phyloP scores from a whole-genome alignment of 805 yeast genomes.

The Teunomyces cretensis region DNA sequence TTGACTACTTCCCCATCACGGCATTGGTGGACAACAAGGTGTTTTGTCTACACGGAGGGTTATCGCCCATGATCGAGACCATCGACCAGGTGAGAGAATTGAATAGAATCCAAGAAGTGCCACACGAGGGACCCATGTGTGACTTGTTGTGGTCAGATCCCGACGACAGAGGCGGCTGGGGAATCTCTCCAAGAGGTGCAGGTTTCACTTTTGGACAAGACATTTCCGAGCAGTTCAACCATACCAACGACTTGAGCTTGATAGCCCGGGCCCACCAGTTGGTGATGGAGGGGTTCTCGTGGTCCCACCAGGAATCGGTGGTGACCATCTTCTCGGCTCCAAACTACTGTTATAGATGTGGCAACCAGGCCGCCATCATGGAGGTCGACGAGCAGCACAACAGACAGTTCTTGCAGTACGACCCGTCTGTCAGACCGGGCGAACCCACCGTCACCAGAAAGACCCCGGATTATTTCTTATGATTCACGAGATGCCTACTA shows the following conservation, averaged over 20 bases:
- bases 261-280: slow-evolving; percentile 95
- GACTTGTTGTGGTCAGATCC: slow-evolving; percentile 97
- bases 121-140: slow-evolving; percentile 98
- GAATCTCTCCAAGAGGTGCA: slow-evolving; percentile 96
- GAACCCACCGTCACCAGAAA: slow-evolving; percentile 97
- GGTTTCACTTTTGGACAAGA: slow-evolving; percentile 98
- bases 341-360: slow-evolving; percentile 95
- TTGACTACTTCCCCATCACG: slow-evolving; percentile 91
- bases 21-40: slow-evolving; percentile 89
- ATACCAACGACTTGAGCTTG: slow-evolving; percentile 77
- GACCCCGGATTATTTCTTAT: slow-evolving; percentile 95
- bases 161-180: slow-evolving; percentile 98
- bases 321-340: slow-evolving; percentile 96
- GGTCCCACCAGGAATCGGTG: slow-evolving; percentile 93
- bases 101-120: slow-evolving; percentile 92
- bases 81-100: slow-evolving; percentile 89
- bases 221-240: slow-evolving; percentile 90
- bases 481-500: slow-evolving; percentile 17
- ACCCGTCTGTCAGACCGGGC: slow-evolving; percentile 95
- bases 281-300: slow-evolving; percentile 96
- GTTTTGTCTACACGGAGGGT: slow-evolving; percentile 92
- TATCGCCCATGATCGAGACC: slow-evolving; percentile 92
- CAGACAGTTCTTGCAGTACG: slow-evolving; percentile 91
- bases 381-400: slow-evolving; percentile 94
- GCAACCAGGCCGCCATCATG: slow-evolving; percentile 97